A percentile compares a stretch with the other conserved stretches of the same genome.
Conservation (phyloP, 2,329 filamentous ascomycete genomes). For the Colletotrichum camelliae region DNA sequence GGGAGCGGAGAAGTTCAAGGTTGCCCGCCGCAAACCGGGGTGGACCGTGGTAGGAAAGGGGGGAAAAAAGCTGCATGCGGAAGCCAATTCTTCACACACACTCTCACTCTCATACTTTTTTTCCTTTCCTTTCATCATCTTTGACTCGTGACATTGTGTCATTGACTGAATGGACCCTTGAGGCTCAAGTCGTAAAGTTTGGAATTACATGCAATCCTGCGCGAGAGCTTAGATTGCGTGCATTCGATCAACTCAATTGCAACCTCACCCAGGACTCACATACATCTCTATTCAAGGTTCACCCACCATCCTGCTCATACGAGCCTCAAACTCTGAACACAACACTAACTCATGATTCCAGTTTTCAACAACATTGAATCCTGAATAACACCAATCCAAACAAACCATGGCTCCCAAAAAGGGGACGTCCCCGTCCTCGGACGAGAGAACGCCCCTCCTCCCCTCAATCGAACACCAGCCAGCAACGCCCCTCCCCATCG, state of each 20-base stretch:
- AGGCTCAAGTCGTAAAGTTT: background rate
- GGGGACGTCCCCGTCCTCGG: background rate
- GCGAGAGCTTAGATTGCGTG: background rate
- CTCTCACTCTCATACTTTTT: background rate
- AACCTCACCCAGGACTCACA: background rate
- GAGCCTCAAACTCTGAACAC: background rate
- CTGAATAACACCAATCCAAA: background rate
- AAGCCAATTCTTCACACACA: background rate
- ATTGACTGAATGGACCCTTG: background rate
- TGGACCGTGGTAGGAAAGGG: background rate
- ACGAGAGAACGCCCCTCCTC: conserved; percentile 13
- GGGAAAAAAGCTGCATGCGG: conserved; percentile 1
- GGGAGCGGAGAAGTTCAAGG: background rate
- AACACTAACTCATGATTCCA: background rate
- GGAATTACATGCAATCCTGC: background rate
- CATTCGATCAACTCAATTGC: background rate
- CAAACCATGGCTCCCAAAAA: background rate
- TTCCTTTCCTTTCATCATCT: background rate
- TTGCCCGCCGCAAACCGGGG: background rate
- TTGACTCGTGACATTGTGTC: conserved; percentile 12
- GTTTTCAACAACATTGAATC: background rate
- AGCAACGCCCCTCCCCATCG: conserved; percentile 15
- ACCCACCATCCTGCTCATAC: background rate
- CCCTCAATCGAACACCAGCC: background rate
- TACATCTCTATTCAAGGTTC: background rate